Base-by-base conservation (phyloP, 352 stramenopile species). In the Phytophthora cryptogea region DNA sequence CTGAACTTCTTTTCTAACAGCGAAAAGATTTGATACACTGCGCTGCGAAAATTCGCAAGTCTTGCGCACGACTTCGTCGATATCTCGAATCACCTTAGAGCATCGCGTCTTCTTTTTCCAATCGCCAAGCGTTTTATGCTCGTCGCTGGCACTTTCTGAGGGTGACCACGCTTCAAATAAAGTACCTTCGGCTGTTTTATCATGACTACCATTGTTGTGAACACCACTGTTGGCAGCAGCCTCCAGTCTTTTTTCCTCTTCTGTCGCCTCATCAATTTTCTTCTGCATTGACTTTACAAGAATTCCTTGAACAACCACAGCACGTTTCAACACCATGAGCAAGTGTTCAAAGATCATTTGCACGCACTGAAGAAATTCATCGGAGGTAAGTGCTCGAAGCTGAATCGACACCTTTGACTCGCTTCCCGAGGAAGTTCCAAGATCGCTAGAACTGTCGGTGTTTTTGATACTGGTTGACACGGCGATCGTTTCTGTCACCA, bases 331-430 rank as follows among this genome's bases (percentile, higher is more conserved):
- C 1, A 94, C 62, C 70, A 95, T 81, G 33, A 93, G 59, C 58
- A 95, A 67, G 50, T 95, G 86, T 63, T 95, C 86, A 63, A 95
- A 95, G 40, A 94, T 93, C 86, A 95, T 95, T 54, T 94, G 80
- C 16, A 95, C 79, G 50, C 86, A 95, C 51, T 91, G 80, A 7
- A 94, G 69, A 54, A 95, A 95, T 52, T 95, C 86, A 49, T 95
- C 85, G 4, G 86, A 92, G 3, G 65, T 86, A 30, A 95, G 68
- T 5, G 83, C 84, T 49, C 82, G 78, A 32, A 95, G 65, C 51
- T 94, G 86, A 39, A 88, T 76, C 13, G 83, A 93, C 10, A 95
- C 80, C 60, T 95, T 94, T n/a, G 83, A 90, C 47, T 92, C 83
- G 37, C 50, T 72, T 23, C 63, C 67, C 10, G 53, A 51, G 8